Evolutionary conservation across 371 early-diverging fungal species (phyloP), one percentile per base, ranked within the genome.

Genomic region (Mucor lusitanicus): DNA sequence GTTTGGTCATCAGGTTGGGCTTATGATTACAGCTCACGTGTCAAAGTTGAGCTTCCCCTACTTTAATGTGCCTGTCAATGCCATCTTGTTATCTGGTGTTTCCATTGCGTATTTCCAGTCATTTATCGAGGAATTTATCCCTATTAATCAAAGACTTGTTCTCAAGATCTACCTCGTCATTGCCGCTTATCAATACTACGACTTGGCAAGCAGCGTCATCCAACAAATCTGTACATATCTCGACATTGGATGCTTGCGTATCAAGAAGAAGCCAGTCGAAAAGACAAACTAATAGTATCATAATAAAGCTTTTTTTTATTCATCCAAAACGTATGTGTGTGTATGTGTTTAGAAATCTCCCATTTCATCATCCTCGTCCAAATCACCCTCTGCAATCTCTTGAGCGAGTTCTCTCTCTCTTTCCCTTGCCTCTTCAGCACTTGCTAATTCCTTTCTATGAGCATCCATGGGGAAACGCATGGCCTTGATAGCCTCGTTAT

Each of bases 401-500:
- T 94, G 92, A 19, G 91, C 96, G 67, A 97, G 83, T 75, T 95
- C 93, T 67, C 94, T 85, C 79, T 98, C 97, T 68, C 96, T 92
- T 72, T 94, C 96, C 56, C 90, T 87, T 40, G 92, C 90, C 61
- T 91, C 97, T 56, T 94, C 92, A 21, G 91, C 93, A 60, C 84
- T 87, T n/a, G 89, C 97, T 32, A 93, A 82, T 69, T 95, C 95
- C 76, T 93, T 89, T 65, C 90, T 78, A 63, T 92, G 88, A 32
- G 90, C 91, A 77, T 94, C 89, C 64, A 88, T 83, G 2, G 97
- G 97, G 88, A 93, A 97, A 50, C 99, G 92, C 95, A 98, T 94
- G 15, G 99, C 97, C 90, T 94, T 94, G 73, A 98, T 95, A 28
- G 93, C 92, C 65, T 97, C 98, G 74, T 97, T 95, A 82, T 98